These are phyloP conservation scores for Trametes pubescens DNA, from an alignment of 1,284 basidiomycete genomes.

Conservation along the genomic window DNA sequence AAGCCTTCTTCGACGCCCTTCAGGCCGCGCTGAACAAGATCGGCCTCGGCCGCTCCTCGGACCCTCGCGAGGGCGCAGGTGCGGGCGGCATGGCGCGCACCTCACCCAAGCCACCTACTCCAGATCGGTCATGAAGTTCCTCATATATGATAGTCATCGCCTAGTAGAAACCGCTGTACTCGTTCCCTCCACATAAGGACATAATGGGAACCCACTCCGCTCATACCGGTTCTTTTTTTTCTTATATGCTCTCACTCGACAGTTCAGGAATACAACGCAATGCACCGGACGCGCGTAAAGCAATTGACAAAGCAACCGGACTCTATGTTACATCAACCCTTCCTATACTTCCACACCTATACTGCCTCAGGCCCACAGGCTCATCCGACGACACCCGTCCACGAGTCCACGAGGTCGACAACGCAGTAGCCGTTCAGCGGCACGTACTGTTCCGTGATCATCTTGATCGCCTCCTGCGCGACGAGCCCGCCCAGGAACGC, in stretches of 20 bases:
- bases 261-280: neutral
- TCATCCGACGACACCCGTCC: slow-evolving; percentile 65
- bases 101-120: neutral
- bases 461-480: slow-evolving; percentile 98
- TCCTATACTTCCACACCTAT: too few relatives aligned
- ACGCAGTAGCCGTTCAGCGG: slow-evolving; percentile 90
- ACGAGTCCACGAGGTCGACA: slow-evolving; percentile 86
- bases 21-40: slow-evolving; percentile 52
- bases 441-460: slow-evolving; percentile 96
- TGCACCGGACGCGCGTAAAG: slow-evolving; percentile 10
- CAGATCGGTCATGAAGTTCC: slow-evolving; percentile 6
- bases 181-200: neutral
- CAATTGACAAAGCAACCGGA: slow-evolving; percentile 13
- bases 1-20: slow-evolving; percentile 71
- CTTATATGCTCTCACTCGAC: neutral
- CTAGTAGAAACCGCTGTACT: neutral
- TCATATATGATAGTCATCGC: neutral
- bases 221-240: neutral
- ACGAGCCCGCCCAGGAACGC: slow-evolving; percentile 94
- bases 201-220: neutral
- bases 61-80: slow-evolving; percentile 28
- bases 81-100: slow-evolving; percentile 29
- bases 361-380: too few relatives aligned
- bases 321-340: slow-evolving; percentile 9
- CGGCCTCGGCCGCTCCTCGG: slow-evolving; percentile 35